Evolutionary conservation across 2,329 filamentous ascomycete genomes (phyloP), one percentile per base, ranked within the genome.

Genomic region (Pestalotiopsis sp.): DNA sequence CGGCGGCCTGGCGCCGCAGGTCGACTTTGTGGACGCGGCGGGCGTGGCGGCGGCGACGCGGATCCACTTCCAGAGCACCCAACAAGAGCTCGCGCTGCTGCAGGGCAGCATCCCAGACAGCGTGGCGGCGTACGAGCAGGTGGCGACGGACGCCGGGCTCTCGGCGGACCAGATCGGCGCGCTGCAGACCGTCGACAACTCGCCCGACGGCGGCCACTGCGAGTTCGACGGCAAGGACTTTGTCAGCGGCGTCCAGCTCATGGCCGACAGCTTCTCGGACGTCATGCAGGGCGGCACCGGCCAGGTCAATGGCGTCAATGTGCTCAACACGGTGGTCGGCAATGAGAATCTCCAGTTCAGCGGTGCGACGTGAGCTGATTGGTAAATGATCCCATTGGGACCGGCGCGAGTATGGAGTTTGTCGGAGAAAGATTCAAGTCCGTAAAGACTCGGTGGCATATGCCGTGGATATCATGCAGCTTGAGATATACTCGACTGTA

Each of bases 31-130:
- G 68, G 78, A 80, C 3, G 73, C 74, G 2, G 75, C 77, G 0
- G 81, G 79, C 0, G 81, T 86, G 36, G 76, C 85, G 66, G 74
- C 78, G 2, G 81, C 77, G 64, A 87, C 86, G 31, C 81, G 81
- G 66, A 84, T 90, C 23, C 87, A 90, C 75, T 89, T 84, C 76
- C 87, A 90, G 78, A 85, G 81, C 68, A 88, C 86, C 3, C 80
- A 84, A 72, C 76, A 82, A 31, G 87, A 89, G 74, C 80, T 89
- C 3, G 72, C 79, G 2, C 70, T 78, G 9, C 80, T 89, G 57
- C 86, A 89, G 73, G 75, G 72, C 0, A 79, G 81, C 6, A 88
- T 90, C 45, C 87, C 86, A 0, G 74, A 81, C 67, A 81, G 86
- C 13, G 79, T 89, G 38, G 68, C 72, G 36, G 85, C 86, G 2